phyloP scores from a whole-genome alignment of 371 early-diverging fungal genomes.

The Actinomortierella wolfii region DNA sequence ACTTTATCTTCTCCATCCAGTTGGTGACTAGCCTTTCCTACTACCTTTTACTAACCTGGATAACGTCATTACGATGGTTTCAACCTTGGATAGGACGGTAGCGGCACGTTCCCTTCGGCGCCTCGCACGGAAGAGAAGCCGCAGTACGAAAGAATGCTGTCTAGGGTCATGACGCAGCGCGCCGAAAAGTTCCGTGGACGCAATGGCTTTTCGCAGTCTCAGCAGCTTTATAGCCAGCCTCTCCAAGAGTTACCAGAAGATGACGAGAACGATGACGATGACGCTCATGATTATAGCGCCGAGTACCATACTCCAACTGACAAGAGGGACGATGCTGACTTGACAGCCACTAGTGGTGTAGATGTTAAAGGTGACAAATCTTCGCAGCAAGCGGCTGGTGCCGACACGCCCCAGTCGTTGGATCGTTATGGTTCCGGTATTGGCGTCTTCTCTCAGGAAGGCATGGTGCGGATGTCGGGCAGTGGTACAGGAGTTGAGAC shows the following conservation, averaged over 20 bases:
- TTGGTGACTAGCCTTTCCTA: neutral
- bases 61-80: too few species aligned
- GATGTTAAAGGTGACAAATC: too few species aligned
- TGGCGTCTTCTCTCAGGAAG: conserved; percentile 44
- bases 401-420: neutral
- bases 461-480: conserved; percentile 37
- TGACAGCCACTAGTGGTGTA: too few species aligned
- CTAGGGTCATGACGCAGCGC: conserved; percentile 37
- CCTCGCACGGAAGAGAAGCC: conserved; percentile 16
- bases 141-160: conserved; percentile 13
- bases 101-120: conserved; percentile 19
- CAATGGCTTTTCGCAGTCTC: conserved; percentile 33
- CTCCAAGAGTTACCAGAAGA: conserved; percentile 29
- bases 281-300: neutral
- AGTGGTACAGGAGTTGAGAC: conserved; percentile 35
- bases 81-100: conserved; percentile 32
- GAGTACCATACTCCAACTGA: neutral
- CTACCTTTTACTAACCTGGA: neutral
- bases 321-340: too few species aligned
- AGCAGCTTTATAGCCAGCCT: conserved; percentile 21
- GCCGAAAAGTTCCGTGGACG: conserved; percentile 32
- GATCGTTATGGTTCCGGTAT: conserved; percentile 24
- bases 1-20: neutral
- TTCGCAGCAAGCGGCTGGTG: conserved; percentile 1
- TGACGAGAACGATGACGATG: conserved; percentile 12